phyloP scores from a whole-genome alignment of 306 rosid species.

The Lathyrus sativus region DNA sequence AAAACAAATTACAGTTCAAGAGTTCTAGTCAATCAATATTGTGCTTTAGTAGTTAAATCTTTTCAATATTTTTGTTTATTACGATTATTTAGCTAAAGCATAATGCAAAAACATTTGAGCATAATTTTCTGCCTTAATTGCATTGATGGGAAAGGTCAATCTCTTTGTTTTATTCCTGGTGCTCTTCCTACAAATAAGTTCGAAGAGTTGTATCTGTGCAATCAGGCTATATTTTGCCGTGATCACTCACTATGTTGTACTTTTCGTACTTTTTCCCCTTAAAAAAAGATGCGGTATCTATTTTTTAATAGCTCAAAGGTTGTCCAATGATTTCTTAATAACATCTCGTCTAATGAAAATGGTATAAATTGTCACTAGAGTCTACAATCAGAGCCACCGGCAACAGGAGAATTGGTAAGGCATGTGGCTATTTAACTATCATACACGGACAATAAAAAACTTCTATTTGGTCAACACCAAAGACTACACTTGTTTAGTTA shows the following conservation, averaged over 20 bases:
- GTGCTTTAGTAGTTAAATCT: too few species aligned
- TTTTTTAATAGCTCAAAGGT: conserved; percentile 3
- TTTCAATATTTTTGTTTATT: conserved; percentile 1
- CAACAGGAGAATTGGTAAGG: conserved; percentile 1
- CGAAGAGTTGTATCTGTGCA: neutral
- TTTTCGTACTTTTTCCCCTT: neutral
- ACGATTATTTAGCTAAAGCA: neutral
- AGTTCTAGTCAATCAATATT: too few species aligned
- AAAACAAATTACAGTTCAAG: too few species aligned
- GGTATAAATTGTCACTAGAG: conserved; percentile 3
- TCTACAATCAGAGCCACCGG: neutral
- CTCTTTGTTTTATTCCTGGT: conserved; percentile 1
- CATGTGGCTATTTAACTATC: neutral
- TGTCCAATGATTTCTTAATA: neutral
- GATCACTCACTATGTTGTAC: neutral
- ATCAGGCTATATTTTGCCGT: neutral
- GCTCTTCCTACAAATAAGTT: neutral
- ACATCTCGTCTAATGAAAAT: neutral
- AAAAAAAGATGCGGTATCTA: conserved; percentile 1
- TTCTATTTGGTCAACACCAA: conserved; percentile 26
- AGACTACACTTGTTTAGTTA: conserved; percentile 8
- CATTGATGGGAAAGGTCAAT: too few species aligned
- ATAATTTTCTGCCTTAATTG: neutral
- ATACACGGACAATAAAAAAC: neutral
- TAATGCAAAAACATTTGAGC: conserved; percentile 8